phyloP scores from a whole-genome alignment of 257 asterid genomes.

The Scutellaria galericulata region DNA sequence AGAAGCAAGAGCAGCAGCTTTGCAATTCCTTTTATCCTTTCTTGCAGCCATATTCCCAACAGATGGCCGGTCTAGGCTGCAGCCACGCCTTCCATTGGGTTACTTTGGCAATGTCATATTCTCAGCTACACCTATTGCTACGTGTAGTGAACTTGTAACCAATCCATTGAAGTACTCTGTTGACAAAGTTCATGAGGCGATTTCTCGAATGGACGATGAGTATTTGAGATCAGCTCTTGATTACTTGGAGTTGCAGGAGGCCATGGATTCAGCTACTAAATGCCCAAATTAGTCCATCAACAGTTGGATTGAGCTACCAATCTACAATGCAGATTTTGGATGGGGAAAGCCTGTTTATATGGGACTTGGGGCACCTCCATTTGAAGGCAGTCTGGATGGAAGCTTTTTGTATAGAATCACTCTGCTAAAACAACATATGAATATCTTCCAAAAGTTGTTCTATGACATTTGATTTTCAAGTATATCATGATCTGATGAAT shows the following conservation, averaged over 20 bases:
- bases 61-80: slow-evolving; percentile 1
- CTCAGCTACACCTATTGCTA: slow-evolving; percentile 16
- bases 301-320: slow-evolving; percentile 25
- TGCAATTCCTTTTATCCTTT: no score
- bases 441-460: slow-evolving; percentile 50
- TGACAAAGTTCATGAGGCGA: neutral
- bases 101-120: slow-evolving; percentile 5
- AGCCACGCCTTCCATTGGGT: neutral
- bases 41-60: no score
- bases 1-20: no score
- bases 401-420: slow-evolving; percentile 9
- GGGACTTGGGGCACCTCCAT: slow-evolving; percentile 28
- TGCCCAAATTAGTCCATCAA: slow-evolving; percentile 24
- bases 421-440: slow-evolving; percentile 49
- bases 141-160: slow-evolving; percentile 25
- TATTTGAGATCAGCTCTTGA: slow-evolving; percentile 8
- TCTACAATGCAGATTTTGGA: slow-evolving; percentile 24
- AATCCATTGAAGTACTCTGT: slow-evolving; percentile 10
- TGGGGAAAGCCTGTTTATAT: slow-evolving; percentile 33
- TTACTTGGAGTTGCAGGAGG: slow-evolving; percentile 12
- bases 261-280: neutral
- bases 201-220: slow-evolving; percentile 1
- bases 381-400: slow-evolving; percentile 29
- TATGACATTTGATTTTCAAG: slow-evolving; percentile 38
- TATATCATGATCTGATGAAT: no score